Conservation (phyloP, 225 moss, liverwort and hornwort genomes). For the Anthoceros angustus region DNA sequence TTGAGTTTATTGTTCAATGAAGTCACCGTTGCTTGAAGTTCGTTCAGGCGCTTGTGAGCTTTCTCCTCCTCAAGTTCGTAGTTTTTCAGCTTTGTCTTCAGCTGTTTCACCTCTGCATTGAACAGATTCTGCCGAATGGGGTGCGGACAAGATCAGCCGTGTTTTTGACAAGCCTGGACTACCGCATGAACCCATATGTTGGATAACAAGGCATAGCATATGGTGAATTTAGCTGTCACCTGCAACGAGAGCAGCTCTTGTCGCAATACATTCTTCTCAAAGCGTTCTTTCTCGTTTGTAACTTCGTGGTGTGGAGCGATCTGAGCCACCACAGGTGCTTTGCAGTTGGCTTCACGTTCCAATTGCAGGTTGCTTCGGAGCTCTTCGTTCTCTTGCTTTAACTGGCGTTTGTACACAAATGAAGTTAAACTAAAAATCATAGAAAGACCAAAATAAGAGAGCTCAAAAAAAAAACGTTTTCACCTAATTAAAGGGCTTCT, state of each 20-base stretch:
- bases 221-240: constrained; percentile 18
- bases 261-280: constrained; percentile 63
- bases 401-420: constrained; percentile 17
- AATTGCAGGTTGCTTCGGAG: constrained; percentile 43
- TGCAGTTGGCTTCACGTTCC: constrained; percentile 28
- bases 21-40: constrained; percentile 30
- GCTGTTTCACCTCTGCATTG: constrained; percentile 72
- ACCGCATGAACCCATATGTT: background rate
- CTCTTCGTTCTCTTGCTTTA: constrained; percentile 97
- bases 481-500: background rate
- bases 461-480: background rate
- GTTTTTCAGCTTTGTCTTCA: constrained; percentile 60
- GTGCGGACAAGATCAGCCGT: constrained; percentile 7
- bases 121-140: constrained; percentile 42
- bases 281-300: constrained; percentile 26
- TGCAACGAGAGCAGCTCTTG: constrained; percentile 78
- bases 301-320: background rate
- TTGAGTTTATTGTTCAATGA: constrained; percentile 29
- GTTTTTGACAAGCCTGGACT: background rate
- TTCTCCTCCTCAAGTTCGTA: constrained; percentile 27
- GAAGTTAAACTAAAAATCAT: background rate
- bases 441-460: background rate
- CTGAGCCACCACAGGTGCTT: constrained; percentile 18
- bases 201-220: background rate
- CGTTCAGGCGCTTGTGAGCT: constrained; percentile 13